A percentile compares a stretch with the other conserved stretches of the same genome.
Conservation (phyloP, 345 rosid species). For the Acer campestre region DNA sequence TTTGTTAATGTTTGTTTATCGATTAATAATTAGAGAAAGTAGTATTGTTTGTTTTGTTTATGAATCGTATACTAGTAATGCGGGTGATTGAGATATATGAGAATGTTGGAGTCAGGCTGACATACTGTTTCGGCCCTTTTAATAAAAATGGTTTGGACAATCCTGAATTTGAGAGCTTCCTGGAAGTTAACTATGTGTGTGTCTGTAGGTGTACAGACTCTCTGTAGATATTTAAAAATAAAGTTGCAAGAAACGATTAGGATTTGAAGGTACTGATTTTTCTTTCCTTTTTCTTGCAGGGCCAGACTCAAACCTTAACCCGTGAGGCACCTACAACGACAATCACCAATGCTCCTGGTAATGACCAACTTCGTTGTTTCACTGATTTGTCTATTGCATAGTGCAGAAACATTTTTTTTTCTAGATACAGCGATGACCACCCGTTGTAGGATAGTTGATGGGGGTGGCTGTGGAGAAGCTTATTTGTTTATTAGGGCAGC, state of each 20-base stretch:
- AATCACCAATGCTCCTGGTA: conserved; percentile 91
- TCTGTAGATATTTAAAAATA: background rate
- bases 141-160: background rate
- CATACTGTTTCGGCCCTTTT: background rate
- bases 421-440: background rate
- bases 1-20: background rate
- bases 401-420: background rate
- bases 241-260: background rate
- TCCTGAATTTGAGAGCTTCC: background rate
- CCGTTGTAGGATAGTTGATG: background rate
- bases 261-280: conserved; percentile 12
- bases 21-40: background rate
- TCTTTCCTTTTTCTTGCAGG: conserved; percentile 45
- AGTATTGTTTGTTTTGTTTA: background rate
- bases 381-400: background rate
- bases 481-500: background rate
- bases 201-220: background rate
- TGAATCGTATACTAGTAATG: background rate
- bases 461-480: background rate
- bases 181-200: background rate
- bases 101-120: background rate
- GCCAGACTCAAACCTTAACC: conserved; percentile 83
- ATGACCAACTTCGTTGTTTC: conserved; percentile 4
- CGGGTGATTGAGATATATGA: background rate
- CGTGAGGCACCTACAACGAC: conserved; percentile 80